phyloP scores from a whole-genome alignment of 768 basidiomycete species.

The Neoboletus subvelutipes region DNA sequence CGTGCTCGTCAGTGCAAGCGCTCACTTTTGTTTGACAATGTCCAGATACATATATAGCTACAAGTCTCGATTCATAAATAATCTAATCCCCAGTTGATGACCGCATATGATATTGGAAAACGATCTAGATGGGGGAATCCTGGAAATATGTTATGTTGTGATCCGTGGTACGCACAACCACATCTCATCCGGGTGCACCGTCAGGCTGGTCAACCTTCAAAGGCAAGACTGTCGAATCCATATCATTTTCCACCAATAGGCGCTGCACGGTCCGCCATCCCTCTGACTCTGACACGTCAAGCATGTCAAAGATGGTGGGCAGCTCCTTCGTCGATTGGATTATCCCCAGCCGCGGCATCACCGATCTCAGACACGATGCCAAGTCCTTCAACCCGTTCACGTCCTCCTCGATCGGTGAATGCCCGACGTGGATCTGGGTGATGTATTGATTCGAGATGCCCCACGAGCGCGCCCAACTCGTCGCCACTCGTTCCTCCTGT shows the following conservation, averaged over 20 bases:
- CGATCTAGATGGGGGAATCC: neutral
- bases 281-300: neutral
- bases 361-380: slow-evolving; percentile 8
- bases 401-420: slow-evolving; percentile 11
- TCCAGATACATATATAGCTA: neutral
- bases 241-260: neutral
- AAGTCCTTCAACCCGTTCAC: neutral
- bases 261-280: neutral
- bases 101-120: neutral
- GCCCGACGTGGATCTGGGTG: slow-evolving; percentile 13
- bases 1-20: no score
- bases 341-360: slow-evolving; percentile 11
- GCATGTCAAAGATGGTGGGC: neutral
- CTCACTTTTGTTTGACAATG: neutral
- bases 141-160: no score
- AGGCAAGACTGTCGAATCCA: neutral
- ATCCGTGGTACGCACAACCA: no score
- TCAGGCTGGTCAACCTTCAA: neutral
- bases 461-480: neutral
- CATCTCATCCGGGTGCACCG: neutral
- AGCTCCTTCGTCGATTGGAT: neutral
- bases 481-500: neutral
- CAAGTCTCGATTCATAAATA: neutral
- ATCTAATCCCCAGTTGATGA: neutral
- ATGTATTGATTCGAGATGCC: slow-evolving; percentile 7